Conservation (phyloP, 129 eudicot genomes). For the Flaveria ramosissima region DNA sequence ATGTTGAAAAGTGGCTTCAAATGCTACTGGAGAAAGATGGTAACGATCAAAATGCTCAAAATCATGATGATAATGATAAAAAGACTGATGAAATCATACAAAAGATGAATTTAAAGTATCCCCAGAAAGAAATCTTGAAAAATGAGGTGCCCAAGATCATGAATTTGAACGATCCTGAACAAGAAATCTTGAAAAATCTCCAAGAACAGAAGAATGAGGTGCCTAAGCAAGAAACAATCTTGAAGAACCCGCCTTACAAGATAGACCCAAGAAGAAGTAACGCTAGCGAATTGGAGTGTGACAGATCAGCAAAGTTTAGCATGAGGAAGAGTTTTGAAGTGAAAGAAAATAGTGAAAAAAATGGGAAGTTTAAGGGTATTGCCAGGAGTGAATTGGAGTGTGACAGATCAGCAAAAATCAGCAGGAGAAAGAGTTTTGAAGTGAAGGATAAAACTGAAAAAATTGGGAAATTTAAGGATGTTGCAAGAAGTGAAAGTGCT, state of each 20-base stretch:
- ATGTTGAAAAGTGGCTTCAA: slow-evolving; percentile 90
- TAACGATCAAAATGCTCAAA: slow-evolving; percentile 33
- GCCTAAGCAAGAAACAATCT: slow-evolving; percentile 22
- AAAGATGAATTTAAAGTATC: slow-evolving; percentile 63
- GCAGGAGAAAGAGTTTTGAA: slow-evolving; percentile 44
- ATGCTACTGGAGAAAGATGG: slow-evolving; percentile 56
- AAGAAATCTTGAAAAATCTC: slow-evolving; percentile 13
- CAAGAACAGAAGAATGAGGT: slow-evolving; percentile 15
- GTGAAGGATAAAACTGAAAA: slow-evolving; percentile 40
- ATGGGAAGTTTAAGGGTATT: slow-evolving; percentile 50
- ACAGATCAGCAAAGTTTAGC: slow-evolving; percentile 31
- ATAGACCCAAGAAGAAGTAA: slow-evolving; percentile 31
- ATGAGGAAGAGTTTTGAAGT: slow-evolving; percentile 44
- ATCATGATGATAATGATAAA: slow-evolving; percentile 13
- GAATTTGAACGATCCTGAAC: too few species aligned
- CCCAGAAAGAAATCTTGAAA: slow-evolving; percentile 49
- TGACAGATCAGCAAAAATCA: slow-evolving; percentile 30
- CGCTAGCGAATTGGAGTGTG: slow-evolving; percentile 29
- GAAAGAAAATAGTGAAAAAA: slow-evolving; percentile 40
- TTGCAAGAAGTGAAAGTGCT: slow-evolving; percentile 73
- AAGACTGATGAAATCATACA: slow-evolving; percentile 62
- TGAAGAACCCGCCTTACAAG: slow-evolving; percentile 45
- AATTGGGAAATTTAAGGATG: slow-evolving; percentile 49
- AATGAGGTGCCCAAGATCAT: neutral
- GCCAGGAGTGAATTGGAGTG: slow-evolving; percentile 28